Evolutionary conservation across 2,329 filamentous ascomycete genomes (phyloP).

Genomic region (Pestalotiopsis sp.): DNA sequence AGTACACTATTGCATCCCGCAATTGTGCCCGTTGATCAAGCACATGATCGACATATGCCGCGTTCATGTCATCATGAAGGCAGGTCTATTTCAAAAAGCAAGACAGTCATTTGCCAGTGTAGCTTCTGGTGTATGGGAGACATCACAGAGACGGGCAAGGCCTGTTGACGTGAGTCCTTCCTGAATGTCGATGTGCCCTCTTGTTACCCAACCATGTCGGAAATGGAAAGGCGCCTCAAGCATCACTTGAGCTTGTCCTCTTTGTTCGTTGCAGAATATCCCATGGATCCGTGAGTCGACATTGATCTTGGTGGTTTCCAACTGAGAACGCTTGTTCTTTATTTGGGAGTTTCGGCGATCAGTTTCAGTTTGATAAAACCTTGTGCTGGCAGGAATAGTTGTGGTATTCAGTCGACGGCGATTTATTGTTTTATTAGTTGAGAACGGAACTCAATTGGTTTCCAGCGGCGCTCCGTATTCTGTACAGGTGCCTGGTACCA

Average conservation of each 20-base stretch:
- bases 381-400: not conserved
- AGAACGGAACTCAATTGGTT: not conserved
- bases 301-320: not conserved
- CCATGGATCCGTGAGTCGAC: not conserved
- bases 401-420: not conserved
- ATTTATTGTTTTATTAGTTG: not conserved
- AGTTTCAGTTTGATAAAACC: not conserved
- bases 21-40: not conserved
- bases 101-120: not conserved
- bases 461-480: not conserved
- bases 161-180: not conserved
- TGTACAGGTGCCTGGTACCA: too few relatives aligned
- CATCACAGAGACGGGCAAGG: not conserved
- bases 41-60: not conserved
- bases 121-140: not conserved
- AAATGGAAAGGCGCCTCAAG: not conserved
- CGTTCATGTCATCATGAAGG: not conserved
- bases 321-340: not conserved
- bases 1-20: not conserved
- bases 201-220: not conserved
- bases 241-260: conserved; percentile 4
- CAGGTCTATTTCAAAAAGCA: not conserved
- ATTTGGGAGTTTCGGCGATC: not conserved
- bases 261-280: not conserved
- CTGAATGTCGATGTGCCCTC: not conserved